Conservation (phyloP, 202 grass and related monocot genomes). For the Hordeum pubiflorum region DNA sequence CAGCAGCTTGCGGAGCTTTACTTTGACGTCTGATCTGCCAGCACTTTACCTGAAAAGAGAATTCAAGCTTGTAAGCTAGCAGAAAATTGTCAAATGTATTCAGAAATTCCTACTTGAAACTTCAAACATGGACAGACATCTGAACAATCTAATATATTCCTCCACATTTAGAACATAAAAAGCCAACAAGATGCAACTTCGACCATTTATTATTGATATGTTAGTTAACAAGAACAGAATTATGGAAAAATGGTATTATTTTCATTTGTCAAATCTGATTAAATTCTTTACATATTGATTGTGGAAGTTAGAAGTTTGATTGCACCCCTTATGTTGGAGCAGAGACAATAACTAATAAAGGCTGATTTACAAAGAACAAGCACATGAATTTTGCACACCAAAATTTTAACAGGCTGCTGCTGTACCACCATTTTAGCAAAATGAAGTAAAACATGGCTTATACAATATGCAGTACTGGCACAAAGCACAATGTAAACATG, state of each 20-base stretch:
- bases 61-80: background rate
- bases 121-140: background rate
- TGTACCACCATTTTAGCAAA: constrained; percentile 5
- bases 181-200: background rate
- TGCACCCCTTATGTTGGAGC: background rate
- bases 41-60: constrained; percentile 65
- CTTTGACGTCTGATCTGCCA: constrained; percentile 89
- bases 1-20: constrained; percentile 94
- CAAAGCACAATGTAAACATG: background rate
- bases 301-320: background rate
- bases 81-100: background rate
- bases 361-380: constrained; percentile 2
- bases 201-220: background rate
- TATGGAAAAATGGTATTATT: background rate
- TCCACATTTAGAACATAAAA: background rate
- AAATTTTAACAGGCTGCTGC: background rate
- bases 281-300: background rate
- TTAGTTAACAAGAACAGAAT: background rate
- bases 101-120: background rate
- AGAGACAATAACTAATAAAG: background rate
- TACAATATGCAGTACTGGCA: constrained; percentile 3
- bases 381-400: background rate
- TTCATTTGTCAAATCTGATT: background rate
- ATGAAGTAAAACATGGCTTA: background rate
- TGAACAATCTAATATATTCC: background rate